A percentile compares a stretch with the other conserved stretches of the same genome.
These are phyloP conservation scores for Ophiostoma himal-ulmi DNA, from an alignment of 2,329 filamentous ascomycete species.

Conservation along the genomic window DNA sequence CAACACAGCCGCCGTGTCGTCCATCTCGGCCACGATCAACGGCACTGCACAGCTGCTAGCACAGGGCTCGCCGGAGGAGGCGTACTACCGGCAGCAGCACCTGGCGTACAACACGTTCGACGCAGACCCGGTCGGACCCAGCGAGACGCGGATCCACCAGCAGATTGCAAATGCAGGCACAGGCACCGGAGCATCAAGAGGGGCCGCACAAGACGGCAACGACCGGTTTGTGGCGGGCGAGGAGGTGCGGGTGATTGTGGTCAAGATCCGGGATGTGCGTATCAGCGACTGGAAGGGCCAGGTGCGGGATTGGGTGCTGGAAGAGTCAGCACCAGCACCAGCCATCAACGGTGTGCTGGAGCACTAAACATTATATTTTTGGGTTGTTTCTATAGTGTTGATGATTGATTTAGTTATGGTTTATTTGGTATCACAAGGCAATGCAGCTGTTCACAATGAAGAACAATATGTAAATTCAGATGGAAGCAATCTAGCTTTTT, in stretches of 20 bases:
- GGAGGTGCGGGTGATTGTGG: conserved; percentile 81
- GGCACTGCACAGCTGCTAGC: conserved; percentile 73
- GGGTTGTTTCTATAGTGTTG: not conserved
- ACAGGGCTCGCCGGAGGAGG: conserved; percentile 71
- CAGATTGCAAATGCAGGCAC: conserved; percentile 29
- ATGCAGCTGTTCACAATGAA: not conserved
- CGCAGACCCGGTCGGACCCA: conserved; percentile 38
- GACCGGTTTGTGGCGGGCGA: conserved; percentile 71
- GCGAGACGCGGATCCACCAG: conserved; percentile 37
- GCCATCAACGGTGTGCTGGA: conserved; percentile 38
- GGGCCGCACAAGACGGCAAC: conserved; percentile 41
- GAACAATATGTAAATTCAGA: not conserved
- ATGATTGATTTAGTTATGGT: not conserved
- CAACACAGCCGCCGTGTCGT: conserved; percentile 80
- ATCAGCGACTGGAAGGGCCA: conserved; percentile 95
- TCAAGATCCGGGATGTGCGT: conserved; percentile 74
- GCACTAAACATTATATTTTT: not conserved
- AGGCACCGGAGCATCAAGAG: conserved; percentile 33
- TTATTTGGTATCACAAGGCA: not conserved
- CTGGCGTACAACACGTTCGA: conserved; percentile 89
- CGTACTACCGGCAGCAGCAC: conserved; percentile 76
- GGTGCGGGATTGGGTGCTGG: conserved; percentile 68
- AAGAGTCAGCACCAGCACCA: conserved; percentile 27
- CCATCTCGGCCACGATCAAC: conserved; percentile 89
- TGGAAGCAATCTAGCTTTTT: not conserved